A percentile compares a stretch with the other conserved stretches of the same genome.
Conservation (phyloP, 2,329 filamentous ascomycete species). For the Lithohypha guttulata region DNA sequence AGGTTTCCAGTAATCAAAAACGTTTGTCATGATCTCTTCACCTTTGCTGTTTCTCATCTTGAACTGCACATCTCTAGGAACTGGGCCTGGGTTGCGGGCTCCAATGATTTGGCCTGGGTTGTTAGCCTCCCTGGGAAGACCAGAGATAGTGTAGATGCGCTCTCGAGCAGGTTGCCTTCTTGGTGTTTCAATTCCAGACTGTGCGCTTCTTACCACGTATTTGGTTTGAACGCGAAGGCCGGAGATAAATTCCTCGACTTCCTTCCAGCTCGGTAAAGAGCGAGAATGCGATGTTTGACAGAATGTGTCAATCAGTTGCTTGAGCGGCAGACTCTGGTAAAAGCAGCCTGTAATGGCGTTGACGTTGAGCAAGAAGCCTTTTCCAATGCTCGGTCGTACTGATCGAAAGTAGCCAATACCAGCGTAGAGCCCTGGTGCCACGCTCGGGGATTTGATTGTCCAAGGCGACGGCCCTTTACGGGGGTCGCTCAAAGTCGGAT, state of each 20-base stretch:
- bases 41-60: no score
- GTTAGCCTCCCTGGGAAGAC: background rate
- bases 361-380: background rate
- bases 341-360: background rate
- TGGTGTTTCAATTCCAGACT: no score
- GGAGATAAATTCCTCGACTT: background rate
- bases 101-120: background rate
- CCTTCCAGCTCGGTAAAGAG: no score
- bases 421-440: background rate
- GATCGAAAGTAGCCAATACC: background rate
- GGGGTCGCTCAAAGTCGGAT: no score
- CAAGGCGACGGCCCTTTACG: no score
- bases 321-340: background rate
- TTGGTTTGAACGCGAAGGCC: background rate
- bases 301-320: background rate
- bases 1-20: no score
- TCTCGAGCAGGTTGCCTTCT: background rate
- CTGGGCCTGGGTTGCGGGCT: no score
- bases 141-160: background rate
- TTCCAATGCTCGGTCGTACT: background rate
- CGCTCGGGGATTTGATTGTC: no score
- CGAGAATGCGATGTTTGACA: no score
- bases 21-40: no score
- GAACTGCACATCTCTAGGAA: no score
- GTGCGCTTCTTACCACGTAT: background rate